Percentiles rank a stretch among this genome's conserved stretches.
These are phyloP conservation scores for Emiliania huxleyi DNA, from an alignment of 78 protist genomes.

Conservation along the genomic window DNA sequence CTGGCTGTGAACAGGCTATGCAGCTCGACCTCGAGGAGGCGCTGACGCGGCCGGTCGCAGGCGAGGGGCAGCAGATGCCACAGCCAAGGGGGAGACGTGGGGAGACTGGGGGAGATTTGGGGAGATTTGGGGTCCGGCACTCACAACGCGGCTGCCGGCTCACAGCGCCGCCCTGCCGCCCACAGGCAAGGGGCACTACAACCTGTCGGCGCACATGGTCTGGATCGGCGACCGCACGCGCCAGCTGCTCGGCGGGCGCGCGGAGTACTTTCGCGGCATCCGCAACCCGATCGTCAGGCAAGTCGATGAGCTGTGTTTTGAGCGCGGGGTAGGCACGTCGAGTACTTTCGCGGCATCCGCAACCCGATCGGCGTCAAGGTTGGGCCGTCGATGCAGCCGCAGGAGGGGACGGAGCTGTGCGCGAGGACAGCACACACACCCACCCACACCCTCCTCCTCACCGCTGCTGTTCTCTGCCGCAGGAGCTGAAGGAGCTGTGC, in stretches of 20 bases:
- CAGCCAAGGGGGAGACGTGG: no score
- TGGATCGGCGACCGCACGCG: conserved; percentile 81
- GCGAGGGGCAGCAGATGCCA: conserved; percentile 34
- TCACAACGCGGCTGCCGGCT: no score
- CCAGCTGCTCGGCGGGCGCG: conserved; percentile 61
- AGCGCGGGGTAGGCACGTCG: conserved; percentile 73
- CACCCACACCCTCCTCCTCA: no score
- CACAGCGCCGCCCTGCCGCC: no score
- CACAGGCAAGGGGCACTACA: conserved; percentile 32
- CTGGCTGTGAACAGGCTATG: no score
- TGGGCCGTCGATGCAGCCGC: conserved; percentile 64
- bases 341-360: conserved; percentile 70
- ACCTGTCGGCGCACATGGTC: conserved; percentile 65
- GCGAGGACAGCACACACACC: no score
- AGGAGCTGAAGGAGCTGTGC: conserved; percentile 48
- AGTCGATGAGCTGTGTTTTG: no score
- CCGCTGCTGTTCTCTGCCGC: no score
- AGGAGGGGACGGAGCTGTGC: no score
- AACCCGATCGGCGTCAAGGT: conserved; percentile 63
- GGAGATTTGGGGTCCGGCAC: no score
- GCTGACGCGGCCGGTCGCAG: conserved; percentile 36
- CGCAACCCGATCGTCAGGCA: conserved; percentile 53
- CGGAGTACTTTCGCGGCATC: conserved; percentile 74
- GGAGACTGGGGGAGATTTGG: no score
- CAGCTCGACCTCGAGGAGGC: conserved; percentile 62